Conservation (phyloP, 345 rosid species). For the Lepidium aucheri region DNA sequence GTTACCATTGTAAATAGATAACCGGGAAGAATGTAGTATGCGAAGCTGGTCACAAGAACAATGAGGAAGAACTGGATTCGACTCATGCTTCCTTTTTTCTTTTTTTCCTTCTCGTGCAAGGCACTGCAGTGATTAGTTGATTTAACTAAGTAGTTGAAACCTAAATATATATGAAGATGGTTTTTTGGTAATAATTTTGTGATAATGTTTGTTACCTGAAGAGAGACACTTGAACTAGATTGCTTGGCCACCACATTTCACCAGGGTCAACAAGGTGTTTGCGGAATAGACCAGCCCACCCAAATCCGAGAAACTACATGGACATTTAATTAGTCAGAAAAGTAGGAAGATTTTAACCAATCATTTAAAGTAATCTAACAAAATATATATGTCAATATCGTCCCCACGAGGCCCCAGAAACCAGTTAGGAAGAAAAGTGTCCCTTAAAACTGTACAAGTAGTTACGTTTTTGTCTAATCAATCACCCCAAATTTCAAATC, state of each 20-base stretch:
- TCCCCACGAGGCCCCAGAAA: no score
- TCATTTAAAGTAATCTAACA: background rate
- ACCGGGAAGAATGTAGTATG: slow-evolving; percentile 60
- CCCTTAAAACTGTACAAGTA: background rate
- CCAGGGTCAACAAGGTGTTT: slow-evolving; percentile 72
- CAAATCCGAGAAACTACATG: slow-evolving; percentile 61
- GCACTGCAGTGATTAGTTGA: slow-evolving; percentile 38
- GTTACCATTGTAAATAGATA: slow-evolving; percentile 45
- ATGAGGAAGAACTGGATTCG: slow-evolving; percentile 61
- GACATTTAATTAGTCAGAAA: background rate
- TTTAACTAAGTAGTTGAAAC: background rate
- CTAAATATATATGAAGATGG: background rate
- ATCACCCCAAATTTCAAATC: slow-evolving; percentile 6
- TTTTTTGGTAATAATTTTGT: background rate
- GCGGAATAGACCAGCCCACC: slow-evolving; percentile 81
- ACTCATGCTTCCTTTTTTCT: slow-evolving; percentile 38
- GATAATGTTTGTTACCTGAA: slow-evolving; percentile 42
- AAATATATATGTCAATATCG: no score
- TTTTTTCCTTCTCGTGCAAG: slow-evolving; percentile 52
- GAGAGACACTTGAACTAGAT: slow-evolving; percentile 70
- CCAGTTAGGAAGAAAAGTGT: no score
- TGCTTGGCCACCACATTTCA: slow-evolving; percentile 88
- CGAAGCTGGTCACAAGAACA: slow-evolving; percentile 48
- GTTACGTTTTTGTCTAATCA: background rate
- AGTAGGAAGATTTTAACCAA: background rate